Base-by-base conservation (phyloP, 2,329 filamentous ascomycete genomes). In the Zarea fungicola region DNA sequence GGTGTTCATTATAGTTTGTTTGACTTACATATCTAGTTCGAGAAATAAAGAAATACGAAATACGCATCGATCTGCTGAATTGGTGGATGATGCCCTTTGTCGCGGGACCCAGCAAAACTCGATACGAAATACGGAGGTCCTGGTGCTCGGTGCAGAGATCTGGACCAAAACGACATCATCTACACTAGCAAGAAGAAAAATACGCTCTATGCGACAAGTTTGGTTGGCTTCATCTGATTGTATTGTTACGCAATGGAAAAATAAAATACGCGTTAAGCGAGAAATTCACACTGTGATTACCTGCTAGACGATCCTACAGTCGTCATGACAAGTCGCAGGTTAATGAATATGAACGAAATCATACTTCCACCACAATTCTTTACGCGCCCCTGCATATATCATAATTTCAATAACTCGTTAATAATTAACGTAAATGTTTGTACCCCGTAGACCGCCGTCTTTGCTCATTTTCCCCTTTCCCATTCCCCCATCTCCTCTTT, bases 121-220 rank as follows among this genome's bases (percentile, higher is more conserved):
- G 41, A 43, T 43, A 43, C 41, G 41, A 43, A 34, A 43, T 43
- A 43, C 41, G 41, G 9, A 8, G 19, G 26, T 29, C 7, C 7
- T 29, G 26, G n/a, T n/a, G n/a, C n/a, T n/a, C n/a, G n/a, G n/a
- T n/a, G n/a, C n/a, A n/a, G n/a, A n/a, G n/a, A n/a, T n/a, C n/a
- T n/a, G n/a, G n/a, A n/a, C n/a, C 6, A 11, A 21, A 3, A 3
- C 4, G 10, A 14, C 28, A 9, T 8, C 14, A 11, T 13, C 6
- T 2, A 16, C 39, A 26, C 39, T 42, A 42, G 21, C n/a, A 36
- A 7, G 3, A 19, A 28, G n/a, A n/a, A 42, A 22, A 23, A 43
- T 43, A 43, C 41, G 41, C 2, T 23, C 3, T 6, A 43, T 43
- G 41, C 41, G 41, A 34, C 3, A 29, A 13, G 3, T 5, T 25